Evolutionary conservation across 1,284 basidiomycete species (phyloP).

Genomic region (Grifola frondosa): DNA sequence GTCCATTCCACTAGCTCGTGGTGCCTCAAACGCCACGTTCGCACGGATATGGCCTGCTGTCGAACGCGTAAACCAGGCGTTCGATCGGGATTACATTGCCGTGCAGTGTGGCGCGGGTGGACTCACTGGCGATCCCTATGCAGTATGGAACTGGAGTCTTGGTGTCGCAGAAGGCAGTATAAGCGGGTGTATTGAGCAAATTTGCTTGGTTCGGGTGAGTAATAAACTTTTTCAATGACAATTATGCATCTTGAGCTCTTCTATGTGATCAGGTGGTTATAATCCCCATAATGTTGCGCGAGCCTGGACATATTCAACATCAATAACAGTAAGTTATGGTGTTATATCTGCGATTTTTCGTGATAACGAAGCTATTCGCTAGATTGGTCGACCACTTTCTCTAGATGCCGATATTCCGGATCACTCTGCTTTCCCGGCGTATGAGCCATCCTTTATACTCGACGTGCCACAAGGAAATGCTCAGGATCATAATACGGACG

Average conservation of each 20-base stretch:
- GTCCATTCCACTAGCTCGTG: constrained; percentile 69
- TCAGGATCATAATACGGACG: constrained; percentile 68
- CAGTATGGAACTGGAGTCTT: constrained; percentile 77
- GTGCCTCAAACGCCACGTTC: constrained; percentile 65
- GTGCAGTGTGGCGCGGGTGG: constrained; percentile 89
- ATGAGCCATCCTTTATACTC: constrained; percentile 77
- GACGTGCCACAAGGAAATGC: constrained; percentile 73
- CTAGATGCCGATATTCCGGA: constrained; percentile 70
- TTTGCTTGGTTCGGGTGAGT: constrained; percentile 61
- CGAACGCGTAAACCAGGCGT: constrained; percentile 61
- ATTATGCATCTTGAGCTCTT: constrained; percentile 7
- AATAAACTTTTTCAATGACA: constrained; percentile 67
- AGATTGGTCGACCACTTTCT: constrained; percentile 55
- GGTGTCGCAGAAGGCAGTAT: constrained; percentile 59
- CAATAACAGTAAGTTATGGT: constrained; percentile 59
- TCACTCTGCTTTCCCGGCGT: constrained; percentile 66
- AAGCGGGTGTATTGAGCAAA: constrained; percentile 62
- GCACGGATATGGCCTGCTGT: constrained; percentile 60
- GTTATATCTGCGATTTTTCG: background rate
- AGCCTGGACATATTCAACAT: constrained; percentile 82
- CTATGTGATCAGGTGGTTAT: constrained; percentile 65
- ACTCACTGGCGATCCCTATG: constrained; percentile 79
- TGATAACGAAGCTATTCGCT: constrained; percentile 1
- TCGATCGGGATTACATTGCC: constrained; percentile 76
- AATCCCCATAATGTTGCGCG: constrained; percentile 79